Evolutionary conservation across 345 rosid genomes (phyloP), one percentile per base, ranked within the genome.

Genomic region (Balakata baccata): DNA sequence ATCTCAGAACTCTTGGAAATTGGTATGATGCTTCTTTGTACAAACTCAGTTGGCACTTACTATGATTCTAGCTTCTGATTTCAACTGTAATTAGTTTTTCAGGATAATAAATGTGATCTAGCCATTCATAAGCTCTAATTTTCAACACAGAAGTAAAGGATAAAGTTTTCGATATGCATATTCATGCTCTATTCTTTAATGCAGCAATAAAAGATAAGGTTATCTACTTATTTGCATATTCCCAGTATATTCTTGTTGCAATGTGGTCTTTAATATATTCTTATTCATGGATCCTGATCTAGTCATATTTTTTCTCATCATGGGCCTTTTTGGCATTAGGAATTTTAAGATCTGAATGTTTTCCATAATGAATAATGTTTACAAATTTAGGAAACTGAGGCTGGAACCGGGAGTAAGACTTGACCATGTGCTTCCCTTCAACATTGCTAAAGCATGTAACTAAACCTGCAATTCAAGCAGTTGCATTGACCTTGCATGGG

Each of bases 71-170:
- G 53, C 64, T 54, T 70, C 64, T 43, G 39, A 67, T 50, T 70
- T 43, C 41, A 70, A 67, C 45, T 49, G 22, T 70, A 60, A 23
- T 58, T 39, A 6, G 45, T 56, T 54, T 69, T 69, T 38, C 25
- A 38, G n/a, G 8, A 18, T 34, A 4, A 23, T 47, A 20, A 23
- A 65, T 46, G 37, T 47, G 56, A 38, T 23, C 29, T 10, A 50
- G 45, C 45, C 45, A 25, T 10, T 14, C 58, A 7, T 14, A n/a
- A 29, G n/a, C 66, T 56, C 7, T 64, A 1, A 10, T 38, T 3
- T 39, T n/a, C 13, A 8, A 18, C 20, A 56, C 60, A 56, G 34
- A 43, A 43, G 1, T 8, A 8, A 57, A 57, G 29, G 23, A 20
- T 6, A n/a, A n/a, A 7, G 20, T 56, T 18, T 56, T 56, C 5